Evolutionary conservation across 306 rosid species (phyloP).

Genomic region (Begonia masoniana): DNA sequence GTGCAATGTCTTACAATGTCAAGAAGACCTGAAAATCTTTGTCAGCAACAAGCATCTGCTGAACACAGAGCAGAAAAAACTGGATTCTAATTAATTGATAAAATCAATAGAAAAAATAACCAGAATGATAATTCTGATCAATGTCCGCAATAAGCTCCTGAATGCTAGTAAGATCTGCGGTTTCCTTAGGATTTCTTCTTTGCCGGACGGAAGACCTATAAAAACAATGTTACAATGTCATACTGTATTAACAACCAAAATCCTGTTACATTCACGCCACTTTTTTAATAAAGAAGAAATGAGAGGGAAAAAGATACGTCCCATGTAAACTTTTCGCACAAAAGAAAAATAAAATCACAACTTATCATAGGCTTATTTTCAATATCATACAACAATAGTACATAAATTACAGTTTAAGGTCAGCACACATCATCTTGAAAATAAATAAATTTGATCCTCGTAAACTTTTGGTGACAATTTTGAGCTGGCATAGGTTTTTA

Average conservation of each 20-base stretch:
- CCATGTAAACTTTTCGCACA: too few relatives aligned
- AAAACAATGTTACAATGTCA: neutral
- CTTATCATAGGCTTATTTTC: too few relatives aligned
- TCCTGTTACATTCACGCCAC: neutral
- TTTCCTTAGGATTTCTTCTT: conserved; percentile 79
- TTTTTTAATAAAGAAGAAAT: too few relatives aligned
- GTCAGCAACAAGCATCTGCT: conserved; percentile 8
- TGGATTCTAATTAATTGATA: neutral
- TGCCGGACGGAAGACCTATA: conserved; percentile 69
- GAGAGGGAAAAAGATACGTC: too few relatives aligned
- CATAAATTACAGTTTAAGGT: too few relatives aligned
- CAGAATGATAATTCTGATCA: conserved; percentile 49
- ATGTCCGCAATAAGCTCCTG: conserved; percentile 70
- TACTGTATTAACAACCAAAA: neutral
- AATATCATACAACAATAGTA: too few relatives aligned
- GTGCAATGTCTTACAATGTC: conserved; percentile 70
- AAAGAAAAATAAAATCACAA: too few relatives aligned
- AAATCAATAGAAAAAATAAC: conserved; percentile 19
- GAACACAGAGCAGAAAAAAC: conserved; percentile 8
- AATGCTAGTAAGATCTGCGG: conserved; percentile 57
- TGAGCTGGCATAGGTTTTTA: too few relatives aligned
- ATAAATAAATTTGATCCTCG: too few relatives aligned
- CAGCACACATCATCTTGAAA: too few relatives aligned
- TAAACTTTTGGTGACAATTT: too few relatives aligned
- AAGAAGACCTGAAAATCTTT: conserved; percentile 48